Percentiles rank a stretch among this genome's conserved stretches.
These are phyloP conservation scores for Puccinia triticina DNA, from an alignment of 1,284 basidiomycete genomes.

Conservation along the genomic window DNA sequence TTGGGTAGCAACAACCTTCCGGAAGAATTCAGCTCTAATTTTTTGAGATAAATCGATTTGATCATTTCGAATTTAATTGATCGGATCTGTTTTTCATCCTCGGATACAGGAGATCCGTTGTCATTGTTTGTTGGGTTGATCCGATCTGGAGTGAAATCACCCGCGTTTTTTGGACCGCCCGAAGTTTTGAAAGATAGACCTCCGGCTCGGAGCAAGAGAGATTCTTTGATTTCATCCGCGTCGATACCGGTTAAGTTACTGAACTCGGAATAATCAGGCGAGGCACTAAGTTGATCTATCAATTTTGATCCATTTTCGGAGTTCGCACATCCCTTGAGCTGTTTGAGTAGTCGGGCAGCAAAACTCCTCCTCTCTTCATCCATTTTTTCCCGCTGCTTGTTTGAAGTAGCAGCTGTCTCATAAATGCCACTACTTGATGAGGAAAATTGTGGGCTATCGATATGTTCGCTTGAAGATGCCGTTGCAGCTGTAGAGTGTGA, in stretches of 20 bases:
- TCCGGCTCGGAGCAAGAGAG: slow-evolving; percentile 36
- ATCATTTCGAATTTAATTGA: slow-evolving; percentile 50
- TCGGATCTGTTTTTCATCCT: slow-evolving; percentile 42
- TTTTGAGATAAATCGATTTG: slow-evolving; percentile 48
- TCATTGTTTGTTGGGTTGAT: neutral
- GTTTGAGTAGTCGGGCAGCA: slow-evolving; percentile 15
- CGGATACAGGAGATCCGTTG: neutral
- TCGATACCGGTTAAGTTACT: slow-evolving; percentile 6
- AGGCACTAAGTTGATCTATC: slow-evolving; percentile 18
- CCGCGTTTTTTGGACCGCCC: neutral
- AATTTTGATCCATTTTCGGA: slow-evolving; percentile 37
- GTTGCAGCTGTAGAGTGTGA: slow-evolving; percentile 40
- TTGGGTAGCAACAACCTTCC: slow-evolving; percentile 40
- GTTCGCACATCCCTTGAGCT: slow-evolving; percentile 47
- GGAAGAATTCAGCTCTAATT: slow-evolving; percentile 40
- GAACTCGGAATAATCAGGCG: slow-evolving; percentile 19
- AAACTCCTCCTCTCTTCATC: slow-evolving; percentile 14
- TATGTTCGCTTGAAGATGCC: neutral
- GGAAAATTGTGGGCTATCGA: neutral
- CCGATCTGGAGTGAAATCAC: neutral
- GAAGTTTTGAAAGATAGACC: slow-evolving; percentile 44
- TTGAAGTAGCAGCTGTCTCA: neutral
- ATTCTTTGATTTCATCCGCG: slow-evolving; percentile 39
- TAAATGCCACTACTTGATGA: neutral
- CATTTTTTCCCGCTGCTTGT: neutral